Percentiles rank a stretch among this genome's conserved stretches.
Evolutionary conservation across 2,329 filamentous ascomycete genomes (phyloP).

Genomic region (Arachnopeziza araneosa): DNA sequence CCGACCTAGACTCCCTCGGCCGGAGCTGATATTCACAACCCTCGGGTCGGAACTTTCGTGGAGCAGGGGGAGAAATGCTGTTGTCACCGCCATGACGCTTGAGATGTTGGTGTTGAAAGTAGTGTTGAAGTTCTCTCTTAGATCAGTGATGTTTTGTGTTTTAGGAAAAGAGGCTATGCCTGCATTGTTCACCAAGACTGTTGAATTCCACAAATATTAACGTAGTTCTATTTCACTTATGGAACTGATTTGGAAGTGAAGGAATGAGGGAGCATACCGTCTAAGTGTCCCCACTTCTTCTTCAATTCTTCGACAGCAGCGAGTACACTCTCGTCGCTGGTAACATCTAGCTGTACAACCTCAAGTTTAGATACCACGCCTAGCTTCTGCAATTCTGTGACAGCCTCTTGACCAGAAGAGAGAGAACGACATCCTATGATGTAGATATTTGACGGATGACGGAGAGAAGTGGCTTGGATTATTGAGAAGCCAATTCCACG

Average conservation of each 20-base stretch:
- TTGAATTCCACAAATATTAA: too few relatives aligned
- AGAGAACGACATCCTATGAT: slow-evolving; percentile 29
- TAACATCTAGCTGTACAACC: slow-evolving; percentile 37
- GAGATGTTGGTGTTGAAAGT: slow-evolving; percentile 37
- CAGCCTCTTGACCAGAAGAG: slow-evolving; percentile 25
- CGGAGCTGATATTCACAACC: slow-evolving; percentile 33
- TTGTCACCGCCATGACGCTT: slow-evolving; percentile 39
- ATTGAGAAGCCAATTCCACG: slow-evolving; percentile 32
- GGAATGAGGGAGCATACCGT: slow-evolving; percentile 16
- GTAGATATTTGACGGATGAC: slow-evolving; percentile 23
- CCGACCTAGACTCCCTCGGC: slow-evolving; percentile 23
- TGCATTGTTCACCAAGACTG: slow-evolving; percentile 20
- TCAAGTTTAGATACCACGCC: slow-evolving; percentile 21
- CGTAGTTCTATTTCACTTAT: slow-evolving; percentile 34
- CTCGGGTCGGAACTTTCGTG: slow-evolving; percentile 28
- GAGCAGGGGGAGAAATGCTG: slow-evolving; percentile 33
- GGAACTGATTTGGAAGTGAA: background rate
- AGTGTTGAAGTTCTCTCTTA: slow-evolving; percentile 31
- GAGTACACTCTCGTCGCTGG: slow-evolving; percentile 31
- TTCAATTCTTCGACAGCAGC: slow-evolving; percentile 23
- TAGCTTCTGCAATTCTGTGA: slow-evolving; percentile 19
- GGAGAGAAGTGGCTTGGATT: slow-evolving; percentile 26
- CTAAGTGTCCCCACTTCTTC: slow-evolving; percentile 24
- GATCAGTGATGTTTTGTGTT: slow-evolving; percentile 24
- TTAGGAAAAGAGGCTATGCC: slow-evolving; percentile 26